Percentiles rank a stretch among this genome's conserved stretches.
Conservation (phyloP, 1,284 basidiomycete genomes). For the Tylopilus microsporus region DNA sequence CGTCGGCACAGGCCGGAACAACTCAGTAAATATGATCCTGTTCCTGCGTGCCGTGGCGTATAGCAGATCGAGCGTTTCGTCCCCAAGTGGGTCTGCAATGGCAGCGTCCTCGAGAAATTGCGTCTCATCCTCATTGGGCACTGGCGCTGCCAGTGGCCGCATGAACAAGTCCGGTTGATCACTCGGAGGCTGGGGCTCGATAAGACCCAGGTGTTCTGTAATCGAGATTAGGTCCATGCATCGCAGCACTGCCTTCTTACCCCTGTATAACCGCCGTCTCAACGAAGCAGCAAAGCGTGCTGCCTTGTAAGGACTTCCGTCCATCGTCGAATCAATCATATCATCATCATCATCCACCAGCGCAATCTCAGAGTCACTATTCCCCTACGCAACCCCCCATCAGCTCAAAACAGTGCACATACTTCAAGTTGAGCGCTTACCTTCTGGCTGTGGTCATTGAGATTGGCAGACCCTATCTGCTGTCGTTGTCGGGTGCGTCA, state of each 20-base stretch:
- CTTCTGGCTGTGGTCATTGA: constrained; percentile 83
- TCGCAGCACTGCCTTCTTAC: constrained; percentile 33
- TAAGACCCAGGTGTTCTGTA: constrained; percentile 82
- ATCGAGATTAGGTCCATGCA: constrained; percentile 4
- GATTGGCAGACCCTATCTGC: constrained; percentile 83
- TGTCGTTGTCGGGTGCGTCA: no score
- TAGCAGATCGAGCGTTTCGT: constrained; percentile 61
- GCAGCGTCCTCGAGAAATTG: constrained; percentile 52
- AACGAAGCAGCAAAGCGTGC: constrained; percentile 73
- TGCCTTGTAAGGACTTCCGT: constrained; percentile 67
- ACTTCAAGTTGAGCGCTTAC: constrained; percentile 28
- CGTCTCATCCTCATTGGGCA: constrained; percentile 65
- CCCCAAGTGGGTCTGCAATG: constrained; percentile 78
- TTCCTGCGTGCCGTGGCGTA: constrained; percentile 72
- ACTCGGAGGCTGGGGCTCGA: constrained; percentile 54
- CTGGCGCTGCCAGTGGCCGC: constrained; percentile 74
- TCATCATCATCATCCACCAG: constrained; percentile 86
- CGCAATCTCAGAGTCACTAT: constrained; percentile 91
- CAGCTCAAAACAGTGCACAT: constrained; percentile 1
- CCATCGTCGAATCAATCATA: constrained; percentile 72
- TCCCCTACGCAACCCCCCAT: constrained; percentile 47
- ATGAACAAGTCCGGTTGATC: constrained; percentile 58
- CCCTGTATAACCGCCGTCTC: constrained; percentile 71
- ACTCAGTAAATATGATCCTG: constrained; percentile 73
- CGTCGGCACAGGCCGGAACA: constrained; percentile 80